A percentile compares a stretch with the other conserved stretches of the same genome.
phyloP scores from a whole-genome alignment of 768 basidiomycete species.

The Collybia mongolica region DNA sequence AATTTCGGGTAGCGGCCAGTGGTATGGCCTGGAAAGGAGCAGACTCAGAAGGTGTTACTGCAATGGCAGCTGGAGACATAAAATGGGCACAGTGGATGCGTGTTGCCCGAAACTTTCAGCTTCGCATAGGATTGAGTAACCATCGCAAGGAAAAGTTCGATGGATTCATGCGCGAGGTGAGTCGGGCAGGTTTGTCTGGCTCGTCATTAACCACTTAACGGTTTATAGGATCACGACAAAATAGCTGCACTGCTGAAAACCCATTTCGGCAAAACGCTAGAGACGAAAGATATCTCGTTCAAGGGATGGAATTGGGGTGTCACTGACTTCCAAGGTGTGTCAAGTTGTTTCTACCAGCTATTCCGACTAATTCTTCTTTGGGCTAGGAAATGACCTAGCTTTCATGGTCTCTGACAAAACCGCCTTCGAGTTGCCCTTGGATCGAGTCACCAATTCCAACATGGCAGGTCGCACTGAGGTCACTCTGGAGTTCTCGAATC shows the following conservation, averaged over 20 bases:
- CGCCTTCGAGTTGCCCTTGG: constrained; percentile 86
- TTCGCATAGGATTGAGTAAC: constrained; percentile 80
- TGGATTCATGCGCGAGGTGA: constrained; percentile 87
- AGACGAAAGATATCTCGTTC: constrained; percentile 81
- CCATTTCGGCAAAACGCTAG: constrained; percentile 82
- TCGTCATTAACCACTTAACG: not conserved
- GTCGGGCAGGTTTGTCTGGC: constrained; percentile 16
- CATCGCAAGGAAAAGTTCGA: constrained; percentile 84
- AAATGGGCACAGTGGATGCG: constrained; percentile 91
- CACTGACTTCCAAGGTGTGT: constrained; percentile 87
- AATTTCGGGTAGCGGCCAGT: constrained; percentile 83
- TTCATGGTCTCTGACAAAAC: constrained; percentile 88
- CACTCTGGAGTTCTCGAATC: constrained; percentile 87
- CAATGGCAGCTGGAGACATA: constrained; percentile 69
- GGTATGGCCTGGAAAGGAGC: constrained; percentile 95
- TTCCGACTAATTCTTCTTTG: not conserved
- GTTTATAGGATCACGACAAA: constrained; percentile 84
- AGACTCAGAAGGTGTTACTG: constrained; percentile 60
- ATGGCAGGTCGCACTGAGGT: constrained; percentile 97
- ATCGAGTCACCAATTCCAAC: constrained; percentile 91
- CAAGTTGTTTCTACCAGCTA: not conserved
- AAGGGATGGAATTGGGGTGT: constrained; percentile 99
- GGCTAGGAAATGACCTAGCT: constrained; percentile 81
- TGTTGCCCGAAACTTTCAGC: constrained; percentile 90
- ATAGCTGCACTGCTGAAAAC: constrained; percentile 80